Evolutionary conservation across 176 grass and related monocot genomes (phyloP).

Genomic region (Musa beccarii): DNA sequence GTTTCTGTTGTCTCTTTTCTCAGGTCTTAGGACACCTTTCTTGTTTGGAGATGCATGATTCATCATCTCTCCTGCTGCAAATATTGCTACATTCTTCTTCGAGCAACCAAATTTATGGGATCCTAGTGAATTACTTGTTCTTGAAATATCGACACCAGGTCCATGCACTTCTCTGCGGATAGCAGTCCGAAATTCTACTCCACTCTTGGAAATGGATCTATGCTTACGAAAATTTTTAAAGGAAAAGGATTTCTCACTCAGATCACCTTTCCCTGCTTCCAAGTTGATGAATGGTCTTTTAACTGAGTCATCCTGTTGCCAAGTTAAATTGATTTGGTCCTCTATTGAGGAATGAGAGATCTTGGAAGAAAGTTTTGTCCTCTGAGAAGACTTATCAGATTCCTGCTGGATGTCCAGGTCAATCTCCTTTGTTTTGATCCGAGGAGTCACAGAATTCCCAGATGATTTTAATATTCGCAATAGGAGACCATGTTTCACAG

Average conservation of each 20-base stretch:
- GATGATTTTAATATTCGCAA: constrained; percentile 50
- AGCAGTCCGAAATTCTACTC: constrained; percentile 32
- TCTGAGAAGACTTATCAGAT: constrained; percentile 30
- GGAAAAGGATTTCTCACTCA: constrained; percentile 18
- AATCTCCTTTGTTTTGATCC: constrained; percentile 45
- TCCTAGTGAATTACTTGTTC: constrained; percentile 36
- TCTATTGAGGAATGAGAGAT: not conserved
- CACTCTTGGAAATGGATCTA: constrained; percentile 44
- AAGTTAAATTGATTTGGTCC: not conserved
- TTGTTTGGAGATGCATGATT: constrained; percentile 18
- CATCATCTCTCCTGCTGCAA: constrained; percentile 23
- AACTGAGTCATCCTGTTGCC: constrained; percentile 20
- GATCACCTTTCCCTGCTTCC: constrained; percentile 25
- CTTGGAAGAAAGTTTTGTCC: not conserved
- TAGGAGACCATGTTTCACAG: constrained; percentile 15
- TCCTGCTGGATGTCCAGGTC: constrained; percentile 32
- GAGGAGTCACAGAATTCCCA: constrained; percentile 25
- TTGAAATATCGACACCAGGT: constrained; percentile 17
- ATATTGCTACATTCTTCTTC: not conserved
- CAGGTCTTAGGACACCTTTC: not conserved
- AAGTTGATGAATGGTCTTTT: constrained; percentile 18
- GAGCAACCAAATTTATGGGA: constrained; percentile 9
- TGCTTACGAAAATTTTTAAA: constrained; percentile 58
- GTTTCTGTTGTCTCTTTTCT: constrained; percentile 7
- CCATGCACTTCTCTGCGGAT: constrained; percentile 13